phyloP scores from a whole-genome alignment of 140 eudicot genomes.

The Senecio squalidus region DNA sequence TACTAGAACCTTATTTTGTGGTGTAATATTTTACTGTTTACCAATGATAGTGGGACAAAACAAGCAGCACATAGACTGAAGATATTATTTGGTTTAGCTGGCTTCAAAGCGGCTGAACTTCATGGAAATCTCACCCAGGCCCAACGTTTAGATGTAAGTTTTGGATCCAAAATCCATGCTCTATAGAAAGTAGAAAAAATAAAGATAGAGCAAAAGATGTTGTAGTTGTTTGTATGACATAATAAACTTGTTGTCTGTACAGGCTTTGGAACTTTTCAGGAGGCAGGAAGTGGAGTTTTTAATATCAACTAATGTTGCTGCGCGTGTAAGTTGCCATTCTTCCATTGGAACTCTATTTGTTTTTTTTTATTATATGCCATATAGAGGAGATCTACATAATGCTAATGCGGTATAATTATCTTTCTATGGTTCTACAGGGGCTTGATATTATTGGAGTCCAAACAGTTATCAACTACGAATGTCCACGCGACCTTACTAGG shows the following conservation, averaged over 20 bases:
- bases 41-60: constrained; percentile 70
- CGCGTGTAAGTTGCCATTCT: constrained; percentile 61
- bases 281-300: constrained; percentile 79
- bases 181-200: neutral
- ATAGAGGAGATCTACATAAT: constrained; percentile 6
- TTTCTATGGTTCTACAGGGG: constrained; percentile 39
- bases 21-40: neutral
- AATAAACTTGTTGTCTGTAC: constrained; percentile 10
- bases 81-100: constrained; percentile 85
- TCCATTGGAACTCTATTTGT: neutral
- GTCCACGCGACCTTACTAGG: constrained; percentile 92
- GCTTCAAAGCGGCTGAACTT: constrained; percentile 92
- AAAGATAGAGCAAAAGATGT: neutral
- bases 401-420: neutral
- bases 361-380: neutral
- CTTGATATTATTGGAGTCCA: constrained; percentile 92
- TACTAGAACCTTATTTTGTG: neutral
- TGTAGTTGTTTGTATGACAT: neutral
- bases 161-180: neutral
- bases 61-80: constrained; percentile 89
- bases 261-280: constrained; percentile 89
- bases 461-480: constrained; percentile 86
- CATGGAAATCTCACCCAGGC: constrained; percentile 93
- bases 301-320: constrained; percentile 89
- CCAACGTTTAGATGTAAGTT: constrained; percentile 83